Evolutionary conservation across 331 rosid genomes (phyloP).

Genomic region (Ulmus americana): DNA sequence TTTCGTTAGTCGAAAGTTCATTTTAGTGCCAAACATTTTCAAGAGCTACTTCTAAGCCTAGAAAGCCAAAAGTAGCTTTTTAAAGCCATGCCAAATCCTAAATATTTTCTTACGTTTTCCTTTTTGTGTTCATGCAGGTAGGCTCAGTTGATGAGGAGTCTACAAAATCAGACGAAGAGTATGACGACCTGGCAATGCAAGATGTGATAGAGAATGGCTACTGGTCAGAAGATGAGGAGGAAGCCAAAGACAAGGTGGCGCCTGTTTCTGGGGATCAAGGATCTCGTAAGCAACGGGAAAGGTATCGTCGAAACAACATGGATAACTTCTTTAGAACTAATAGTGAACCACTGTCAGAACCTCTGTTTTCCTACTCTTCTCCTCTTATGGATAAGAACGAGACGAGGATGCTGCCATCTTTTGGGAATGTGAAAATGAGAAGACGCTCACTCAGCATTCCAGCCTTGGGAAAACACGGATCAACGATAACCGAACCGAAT

Average conservation of each 20-base stretch:
- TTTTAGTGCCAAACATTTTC: no score
- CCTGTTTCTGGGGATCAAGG: constrained; percentile 24
- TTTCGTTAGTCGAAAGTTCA: no score
- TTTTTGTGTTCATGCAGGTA: constrained; percentile 35
- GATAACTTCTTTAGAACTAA: constrained; percentile 51
- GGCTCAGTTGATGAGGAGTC: constrained; percentile 98
- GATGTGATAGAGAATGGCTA: constrained; percentile 50
- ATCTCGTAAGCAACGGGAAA: constrained; percentile 27
- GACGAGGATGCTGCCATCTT: constrained; percentile 20
- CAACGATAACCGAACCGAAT: constrained; percentile 43
- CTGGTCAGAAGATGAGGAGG: constrained; percentile 48
- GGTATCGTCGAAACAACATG: constrained; percentile 34
- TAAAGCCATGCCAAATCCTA: no score
- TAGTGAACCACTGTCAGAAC: constrained; percentile 45
- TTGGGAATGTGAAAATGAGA: constrained; percentile 45
- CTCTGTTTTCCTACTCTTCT: constrained; percentile 44
- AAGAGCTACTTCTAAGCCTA: background rate
- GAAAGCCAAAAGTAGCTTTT: no score
- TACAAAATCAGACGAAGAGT: constrained; percentile 92
- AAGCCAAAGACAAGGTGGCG: constrained; percentile 26
- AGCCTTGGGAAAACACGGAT: constrained; percentile 51
- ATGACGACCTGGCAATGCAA: constrained; percentile 90
- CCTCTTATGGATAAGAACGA: constrained; percentile 42
- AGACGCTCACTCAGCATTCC: constrained; percentile 87
- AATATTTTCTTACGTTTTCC: background rate